These are phyloP conservation scores for Cyclotella choctawhatcheeana DNA, from an alignment of 108 stramenopile genomes.

Conservation along the genomic window DNA sequence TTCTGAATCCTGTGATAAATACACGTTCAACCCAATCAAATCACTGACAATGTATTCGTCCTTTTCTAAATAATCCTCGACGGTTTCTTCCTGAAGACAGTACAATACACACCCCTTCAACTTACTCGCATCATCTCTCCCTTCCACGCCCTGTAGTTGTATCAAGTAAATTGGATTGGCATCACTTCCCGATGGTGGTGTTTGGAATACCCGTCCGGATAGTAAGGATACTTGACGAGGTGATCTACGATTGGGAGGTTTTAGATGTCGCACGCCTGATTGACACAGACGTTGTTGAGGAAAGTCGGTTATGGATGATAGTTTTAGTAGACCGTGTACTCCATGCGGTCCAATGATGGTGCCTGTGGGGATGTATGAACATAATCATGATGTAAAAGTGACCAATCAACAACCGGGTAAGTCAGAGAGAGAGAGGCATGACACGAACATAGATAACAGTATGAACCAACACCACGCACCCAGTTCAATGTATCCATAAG, in stretches of 20 bases:
- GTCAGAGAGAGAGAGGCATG: too few species aligned
- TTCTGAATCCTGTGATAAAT: constrained; percentile 37
- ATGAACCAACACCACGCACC: constrained; percentile 24
- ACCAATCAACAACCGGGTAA: too few species aligned
- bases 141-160: constrained; percentile 58
- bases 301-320: constrained; percentile 72
- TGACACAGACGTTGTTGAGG: constrained; percentile 59
- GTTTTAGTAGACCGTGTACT: constrained; percentile 76
- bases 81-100: constrained; percentile 61
- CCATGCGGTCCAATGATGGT: constrained; percentile 81
- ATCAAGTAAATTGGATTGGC: constrained; percentile 61
- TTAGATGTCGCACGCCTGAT: constrained; percentile 73
- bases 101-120: constrained; percentile 73
- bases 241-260: constrained; percentile 74
- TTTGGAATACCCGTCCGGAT: constrained; percentile 55
- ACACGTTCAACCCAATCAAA: constrained; percentile 78
- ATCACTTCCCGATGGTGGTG: constrained; percentile 42
- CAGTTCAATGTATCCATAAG: constrained; percentile 84
- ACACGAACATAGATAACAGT: too few species aligned
- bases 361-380: too few species aligned
- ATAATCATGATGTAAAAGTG: too few species aligned
- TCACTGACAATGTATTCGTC: constrained; percentile 78
- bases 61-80: constrained; percentile 48
- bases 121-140: constrained; percentile 62
- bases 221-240: constrained; percentile 66